Evolutionary conservation across 306 rosid species (phyloP).

Genomic region (Sesbania bispinosa): DNA sequence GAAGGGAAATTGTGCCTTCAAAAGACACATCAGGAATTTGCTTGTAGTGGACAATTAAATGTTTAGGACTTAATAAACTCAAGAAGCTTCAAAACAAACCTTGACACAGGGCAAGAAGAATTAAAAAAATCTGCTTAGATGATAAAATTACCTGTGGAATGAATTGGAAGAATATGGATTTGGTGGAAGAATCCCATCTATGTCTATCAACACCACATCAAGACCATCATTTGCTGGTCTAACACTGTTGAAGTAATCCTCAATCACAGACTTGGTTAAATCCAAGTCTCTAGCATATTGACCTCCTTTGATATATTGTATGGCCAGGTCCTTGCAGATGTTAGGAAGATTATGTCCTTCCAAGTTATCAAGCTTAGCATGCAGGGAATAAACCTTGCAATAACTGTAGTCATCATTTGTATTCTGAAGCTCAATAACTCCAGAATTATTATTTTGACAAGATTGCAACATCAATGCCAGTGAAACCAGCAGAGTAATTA

Average conservation of each 20-base stretch:
- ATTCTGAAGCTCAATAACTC: slow-evolving; percentile 50
- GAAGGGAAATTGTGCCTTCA: neutral
- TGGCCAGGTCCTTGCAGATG: slow-evolving; percentile 48
- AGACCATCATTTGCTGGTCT: slow-evolving; percentile 36
- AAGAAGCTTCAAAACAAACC: neutral
- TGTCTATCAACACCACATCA: slow-evolving; percentile 67
- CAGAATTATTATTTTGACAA: slow-evolving; percentile 60
- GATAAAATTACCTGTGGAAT: slow-evolving; percentile 41
- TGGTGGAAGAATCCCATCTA: slow-evolving; percentile 56
- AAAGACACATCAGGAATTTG: neutral
- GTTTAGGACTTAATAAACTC: neutral
- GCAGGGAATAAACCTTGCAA: slow-evolving; percentile 57
- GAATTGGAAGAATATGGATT: slow-evolving; percentile 23
- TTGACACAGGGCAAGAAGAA: neutral
- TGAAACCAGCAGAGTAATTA: slow-evolving; percentile 62
- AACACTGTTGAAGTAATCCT: slow-evolving; percentile 44
- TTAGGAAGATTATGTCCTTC: slow-evolving; percentile 46
- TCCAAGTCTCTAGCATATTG: slow-evolving; percentile 76
- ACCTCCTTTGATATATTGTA: slow-evolving; percentile 56
- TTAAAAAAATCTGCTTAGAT: neutral
- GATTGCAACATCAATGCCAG: slow-evolving; percentile 77
- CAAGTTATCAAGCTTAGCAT: slow-evolving; percentile 62
- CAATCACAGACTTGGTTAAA: slow-evolving; percentile 49
- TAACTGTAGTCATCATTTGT: slow-evolving; percentile 33
- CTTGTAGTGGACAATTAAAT: neutral